phyloP scores from a whole-genome alignment of 306 rosid species.

The Heteromeles arbutifolia region DNA sequence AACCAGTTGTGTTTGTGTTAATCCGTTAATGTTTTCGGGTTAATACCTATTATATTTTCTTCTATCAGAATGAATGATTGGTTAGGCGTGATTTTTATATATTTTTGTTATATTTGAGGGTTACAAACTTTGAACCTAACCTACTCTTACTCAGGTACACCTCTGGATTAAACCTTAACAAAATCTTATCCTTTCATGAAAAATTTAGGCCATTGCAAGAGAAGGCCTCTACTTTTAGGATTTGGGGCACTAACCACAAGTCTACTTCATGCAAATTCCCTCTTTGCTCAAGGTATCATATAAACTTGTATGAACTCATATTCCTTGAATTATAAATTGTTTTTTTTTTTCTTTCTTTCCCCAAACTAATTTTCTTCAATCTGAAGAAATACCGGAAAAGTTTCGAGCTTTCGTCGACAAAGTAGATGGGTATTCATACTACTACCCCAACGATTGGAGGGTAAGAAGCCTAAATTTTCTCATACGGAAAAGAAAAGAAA shows the following conservation, averaged over 20 bases:
- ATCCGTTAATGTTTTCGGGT: no score
- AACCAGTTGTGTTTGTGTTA: no score
- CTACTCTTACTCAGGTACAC: no score
- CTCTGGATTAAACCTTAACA: background rate
- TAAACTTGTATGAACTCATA: background rate
- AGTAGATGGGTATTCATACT: constrained; percentile 76
- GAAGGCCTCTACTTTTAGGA: constrained; percentile 70
- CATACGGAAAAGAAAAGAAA: background rate
- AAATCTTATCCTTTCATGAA: background rate
- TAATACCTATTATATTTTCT: no score
- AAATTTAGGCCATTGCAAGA: constrained; percentile 50
- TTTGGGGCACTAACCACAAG: constrained; percentile 61
- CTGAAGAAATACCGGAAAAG: constrained; percentile 56
- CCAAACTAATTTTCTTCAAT: background rate
- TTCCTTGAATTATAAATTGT: background rate
- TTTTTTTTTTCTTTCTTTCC: background rate
- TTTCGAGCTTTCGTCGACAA: constrained; percentile 73
- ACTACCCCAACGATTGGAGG: constrained; percentile 93
- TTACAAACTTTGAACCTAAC: no score
- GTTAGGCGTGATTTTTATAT: no score
- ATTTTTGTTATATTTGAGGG: no score
- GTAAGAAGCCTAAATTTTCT: constrained; percentile 28
- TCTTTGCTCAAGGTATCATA: constrained; percentile 73
- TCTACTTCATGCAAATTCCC: constrained; percentile 40
- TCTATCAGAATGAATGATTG: no score